Percentiles rank a stretch among this genome's conserved stretches.
These are phyloP conservation scores for Delonix regia DNA, from an alignment of 306 rosid species.

Conservation along the genomic window DNA sequence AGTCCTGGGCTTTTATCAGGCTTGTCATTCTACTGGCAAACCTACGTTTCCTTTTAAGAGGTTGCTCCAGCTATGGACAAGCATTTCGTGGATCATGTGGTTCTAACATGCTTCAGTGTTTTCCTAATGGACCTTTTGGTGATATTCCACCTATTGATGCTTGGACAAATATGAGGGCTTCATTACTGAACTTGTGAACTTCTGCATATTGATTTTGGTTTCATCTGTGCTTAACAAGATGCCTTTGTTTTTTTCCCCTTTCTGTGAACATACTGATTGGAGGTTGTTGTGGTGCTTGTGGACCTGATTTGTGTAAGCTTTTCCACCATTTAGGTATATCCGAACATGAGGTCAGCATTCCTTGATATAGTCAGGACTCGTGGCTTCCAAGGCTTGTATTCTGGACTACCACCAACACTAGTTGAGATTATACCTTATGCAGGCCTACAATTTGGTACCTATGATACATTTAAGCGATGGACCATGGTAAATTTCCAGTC, in stretches of 20 bases:
- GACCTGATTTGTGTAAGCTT: constrained; percentile 19
- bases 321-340: constrained; percentile 67
- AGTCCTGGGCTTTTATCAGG: background rate
- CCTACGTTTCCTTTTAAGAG: constrained; percentile 1
- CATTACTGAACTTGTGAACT: constrained; percentile 18
- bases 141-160: background rate
- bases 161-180: background rate
- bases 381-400: constrained; percentile 80
- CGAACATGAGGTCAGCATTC: constrained; percentile 90
- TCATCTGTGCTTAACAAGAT: constrained; percentile 1
- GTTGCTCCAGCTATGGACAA: background rate
- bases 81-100: background rate
- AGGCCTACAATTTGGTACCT: constrained; percentile 93
- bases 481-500: constrained; percentile 58
- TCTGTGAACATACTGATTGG: constrained; percentile 8
- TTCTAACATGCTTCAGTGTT: background rate
- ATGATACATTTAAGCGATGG: constrained; percentile 96
- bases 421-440: constrained; percentile 98
- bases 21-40: constrained; percentile 20
- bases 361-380: constrained; percentile 64
- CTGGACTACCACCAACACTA: constrained; percentile 91
- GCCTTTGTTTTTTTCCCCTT: constrained; percentile 11
- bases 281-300: constrained; percentile 11
- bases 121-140: background rate
- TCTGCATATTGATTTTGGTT: background rate